These are phyloP conservation scores for Elaeagnus macrophylla DNA, from an alignment of 306 rosid genomes.

Conservation along the genomic window DNA sequence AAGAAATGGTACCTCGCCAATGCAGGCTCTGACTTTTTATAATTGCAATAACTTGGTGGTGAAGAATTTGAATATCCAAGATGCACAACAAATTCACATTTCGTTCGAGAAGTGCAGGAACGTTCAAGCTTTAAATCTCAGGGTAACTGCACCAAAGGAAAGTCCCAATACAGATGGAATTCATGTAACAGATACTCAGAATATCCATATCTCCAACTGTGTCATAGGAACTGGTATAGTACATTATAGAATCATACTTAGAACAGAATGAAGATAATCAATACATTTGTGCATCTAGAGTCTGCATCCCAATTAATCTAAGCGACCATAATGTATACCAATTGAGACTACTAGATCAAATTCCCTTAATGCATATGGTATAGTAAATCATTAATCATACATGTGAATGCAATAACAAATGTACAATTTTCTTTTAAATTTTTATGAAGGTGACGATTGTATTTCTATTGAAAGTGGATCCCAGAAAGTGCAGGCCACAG, in stretches of 20 bases:
- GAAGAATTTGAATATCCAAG: conserved; percentile 30
- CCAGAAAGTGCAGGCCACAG: conserved; percentile 32
- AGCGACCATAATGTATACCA: conserved; percentile 10
- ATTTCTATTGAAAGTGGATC: conserved; percentile 75
- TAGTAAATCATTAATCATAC: too few relatives aligned
- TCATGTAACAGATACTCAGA: conserved; percentile 52
- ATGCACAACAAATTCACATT: conserved; percentile 56
- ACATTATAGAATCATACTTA: neutral
- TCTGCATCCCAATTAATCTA: neutral
- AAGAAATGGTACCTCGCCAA: neutral
- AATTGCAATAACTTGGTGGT: conserved; percentile 34
- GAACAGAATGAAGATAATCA: neutral
- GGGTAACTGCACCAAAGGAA: conserved; percentile 38
- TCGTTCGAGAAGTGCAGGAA: conserved; percentile 36
- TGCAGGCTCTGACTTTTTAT: conserved; percentile 57
- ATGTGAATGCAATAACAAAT: neutral
- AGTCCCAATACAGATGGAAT: conserved; percentile 89
- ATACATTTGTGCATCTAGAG: neutral
- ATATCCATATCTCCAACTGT: conserved; percentile 42
- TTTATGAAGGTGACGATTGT: conserved; percentile 63
- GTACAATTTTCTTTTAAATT: neutral
- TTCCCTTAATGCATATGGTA: too few relatives aligned
- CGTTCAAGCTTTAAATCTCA: conserved; percentile 36
- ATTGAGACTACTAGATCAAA: neutral
- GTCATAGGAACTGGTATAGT: conserved; percentile 54